Percentiles rank a stretch among this genome's conserved stretches.
These are phyloP conservation scores for Kluyveromyces sp. DNA, from an alignment of 1,139 yeast genomes.

Conservation along the genomic window DNA sequence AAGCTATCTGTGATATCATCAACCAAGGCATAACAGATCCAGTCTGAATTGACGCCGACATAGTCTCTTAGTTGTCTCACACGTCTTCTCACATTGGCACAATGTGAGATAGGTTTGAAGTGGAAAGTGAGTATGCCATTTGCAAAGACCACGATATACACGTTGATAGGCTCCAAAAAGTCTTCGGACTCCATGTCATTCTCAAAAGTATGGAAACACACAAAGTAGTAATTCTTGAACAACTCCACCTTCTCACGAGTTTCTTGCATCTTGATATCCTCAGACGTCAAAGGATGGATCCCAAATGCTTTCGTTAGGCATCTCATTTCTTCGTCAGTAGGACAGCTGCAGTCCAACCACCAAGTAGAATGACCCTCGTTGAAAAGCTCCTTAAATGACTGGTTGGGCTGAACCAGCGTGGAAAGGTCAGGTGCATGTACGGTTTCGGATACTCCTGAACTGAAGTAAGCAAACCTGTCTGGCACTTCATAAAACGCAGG, in stretches of 20 bases:
- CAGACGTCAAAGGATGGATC: conserved; percentile 80
- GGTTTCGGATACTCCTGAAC: conserved; percentile 76
- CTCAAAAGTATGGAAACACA: conserved; percentile 77
- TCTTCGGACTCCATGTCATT: conserved; percentile 72
- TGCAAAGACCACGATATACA: conserved; percentile 80
- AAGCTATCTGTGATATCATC: conserved; percentile 91
- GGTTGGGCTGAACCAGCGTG: conserved; percentile 58
- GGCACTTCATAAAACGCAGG: conserved; percentile 35
- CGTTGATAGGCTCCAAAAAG: conserved; percentile 78
- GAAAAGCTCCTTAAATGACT: conserved; percentile 60
- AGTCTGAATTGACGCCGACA: conserved; percentile 80
- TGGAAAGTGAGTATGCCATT: conserved; percentile 83
- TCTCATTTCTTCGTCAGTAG: conserved; percentile 53
- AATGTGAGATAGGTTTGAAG: conserved; percentile 72
- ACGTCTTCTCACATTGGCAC: conserved; percentile 84
- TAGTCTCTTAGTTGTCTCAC: conserved; percentile 85
- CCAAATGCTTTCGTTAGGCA: conserved; percentile 50
- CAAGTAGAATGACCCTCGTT: conserved; percentile 43
- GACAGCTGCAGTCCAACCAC: conserved; percentile 74
- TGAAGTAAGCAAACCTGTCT: conserved; percentile 77
- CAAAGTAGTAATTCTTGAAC: conserved; percentile 68
- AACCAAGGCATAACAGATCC: conserved; percentile 89
- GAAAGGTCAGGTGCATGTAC: conserved; percentile 84
- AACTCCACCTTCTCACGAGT: conserved; percentile 80
- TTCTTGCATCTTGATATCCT: conserved; percentile 79